These are phyloP conservation scores for Pseudogymnoascus destructans DNA, from an alignment of 2,329 filamentous ascomycete species.

Conservation along the genomic window DNA sequence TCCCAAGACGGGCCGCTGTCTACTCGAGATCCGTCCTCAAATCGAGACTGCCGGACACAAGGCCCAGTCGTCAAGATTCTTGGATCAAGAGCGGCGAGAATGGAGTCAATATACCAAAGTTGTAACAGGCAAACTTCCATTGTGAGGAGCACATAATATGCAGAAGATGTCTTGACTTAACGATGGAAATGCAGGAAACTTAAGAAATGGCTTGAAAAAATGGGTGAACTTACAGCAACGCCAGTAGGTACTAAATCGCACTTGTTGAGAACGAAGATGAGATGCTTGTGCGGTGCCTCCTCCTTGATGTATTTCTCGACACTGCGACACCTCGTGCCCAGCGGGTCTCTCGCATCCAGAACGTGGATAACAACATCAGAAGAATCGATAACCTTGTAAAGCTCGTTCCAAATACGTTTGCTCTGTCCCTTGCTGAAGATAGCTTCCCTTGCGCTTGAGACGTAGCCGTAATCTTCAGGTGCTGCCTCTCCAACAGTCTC, in stretches of 20 bases:
- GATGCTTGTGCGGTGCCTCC: conserved; percentile 91
- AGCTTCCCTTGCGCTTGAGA: conserved; percentile 60
- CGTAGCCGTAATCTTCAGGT: conserved; percentile 31
- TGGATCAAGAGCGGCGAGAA: conserved; percentile 49
- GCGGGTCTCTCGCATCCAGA: conserved; percentile 74
- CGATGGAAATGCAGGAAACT: conserved; percentile 31
- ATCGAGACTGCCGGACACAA: not conserved
- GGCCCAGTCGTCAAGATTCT: not conserved
- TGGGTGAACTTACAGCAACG: conserved; percentile 72
- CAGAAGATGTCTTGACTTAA: conserved; percentile 83
- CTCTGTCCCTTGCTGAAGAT: conserved; percentile 92
- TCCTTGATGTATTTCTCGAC: conserved; percentile 88
- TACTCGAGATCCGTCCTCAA: conserved; percentile 45
- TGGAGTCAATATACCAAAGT: conserved; percentile 86
- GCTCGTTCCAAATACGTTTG: conserved; percentile 93
- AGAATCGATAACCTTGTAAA: conserved; percentile 90
- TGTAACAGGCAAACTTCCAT: conserved; percentile 95
- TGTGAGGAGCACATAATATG: conserved; percentile 41
- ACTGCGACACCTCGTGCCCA: conserved; percentile 79
- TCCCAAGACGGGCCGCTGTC: conserved; percentile 81
- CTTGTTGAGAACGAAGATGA: conserved; percentile 83
- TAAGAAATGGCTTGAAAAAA: conserved; percentile 13
- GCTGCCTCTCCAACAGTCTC: conserved; percentile 34
- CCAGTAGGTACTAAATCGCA: conserved; percentile 84
- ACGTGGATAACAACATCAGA: conserved; percentile 95